Evolutionary conservation across 768 basidiomycete species (phyloP), one percentile per base, ranked within the genome.

Genomic region (Boletus barrowsii): DNA sequence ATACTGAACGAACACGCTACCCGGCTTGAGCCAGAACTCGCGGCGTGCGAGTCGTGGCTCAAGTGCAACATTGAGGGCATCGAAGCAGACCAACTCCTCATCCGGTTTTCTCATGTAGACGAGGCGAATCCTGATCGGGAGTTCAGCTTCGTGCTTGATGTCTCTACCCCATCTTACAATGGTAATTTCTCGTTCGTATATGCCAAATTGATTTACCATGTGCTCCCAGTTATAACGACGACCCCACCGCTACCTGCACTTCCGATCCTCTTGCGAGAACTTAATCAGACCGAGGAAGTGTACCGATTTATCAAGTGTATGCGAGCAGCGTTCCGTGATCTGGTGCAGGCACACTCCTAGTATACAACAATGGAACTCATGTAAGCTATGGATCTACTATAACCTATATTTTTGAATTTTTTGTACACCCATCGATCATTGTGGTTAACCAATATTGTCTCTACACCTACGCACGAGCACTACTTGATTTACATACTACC

Each of bases 21-120:
- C 10, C 74, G 72, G 32, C 68, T 81, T 13, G 68, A 73, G 3
- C 81, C 82, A 2, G 87, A 90, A 59, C 71, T 89, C 24, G 68
- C 72, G 3, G 77, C 71, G 14, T 80, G 80, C 58, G 84, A 90
- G 72, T 74, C 75, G 8, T 71, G 74, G 33, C 71, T 90, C 32
- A 78, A 79, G 15, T 88, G 84, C 66, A 70, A 76, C 15, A 79
- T 94, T n/a, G 90, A 94, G 68, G 91, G 91, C 37, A 80, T 94
- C 40, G 83, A 84, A 62, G 76, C 75, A 35, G 86, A 89, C 66
- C 79, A 83, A 44, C 76, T 94, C 18, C 78, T 93, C 43, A 73
- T 94, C 51, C 83, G 85, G 5, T 93, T 93, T 68, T 78, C 79
- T 10, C 72, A 81, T 52, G 64, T 93, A 36, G 87, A 92, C 62